These are phyloP conservation scores for Phaeophleospora eucalypticola DNA, from an alignment of 2,329 filamentous ascomycete species.

Conservation along the genomic window DNA sequence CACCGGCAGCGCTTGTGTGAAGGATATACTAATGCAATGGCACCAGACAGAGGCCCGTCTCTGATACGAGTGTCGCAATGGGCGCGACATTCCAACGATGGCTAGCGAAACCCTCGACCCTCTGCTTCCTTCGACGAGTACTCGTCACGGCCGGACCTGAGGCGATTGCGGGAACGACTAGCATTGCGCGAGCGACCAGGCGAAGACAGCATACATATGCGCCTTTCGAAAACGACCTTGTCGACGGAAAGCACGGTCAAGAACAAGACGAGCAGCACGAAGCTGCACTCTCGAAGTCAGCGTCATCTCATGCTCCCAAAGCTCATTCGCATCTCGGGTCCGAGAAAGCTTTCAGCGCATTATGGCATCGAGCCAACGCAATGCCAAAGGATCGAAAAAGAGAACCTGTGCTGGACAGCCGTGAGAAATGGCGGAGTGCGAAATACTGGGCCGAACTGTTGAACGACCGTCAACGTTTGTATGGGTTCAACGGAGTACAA, in stretches of 20 bases:
- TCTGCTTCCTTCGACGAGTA: conserved; percentile 36
- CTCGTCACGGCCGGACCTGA: conserved; percentile 11
- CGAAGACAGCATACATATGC: background rate
- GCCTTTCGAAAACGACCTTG: no score
- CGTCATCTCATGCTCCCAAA: no score
- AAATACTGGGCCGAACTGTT: conserved; percentile 41
- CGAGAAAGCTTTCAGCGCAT: conserved; percentile 9
- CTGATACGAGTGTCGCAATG: conserved; percentile 35
- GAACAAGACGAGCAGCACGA: no score
- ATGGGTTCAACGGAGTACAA: conserved; percentile 40
- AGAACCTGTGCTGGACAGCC: conserved; percentile 32
- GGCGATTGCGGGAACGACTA: background rate
- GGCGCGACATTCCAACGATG: conserved; percentile 41
- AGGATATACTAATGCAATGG: conserved; percentile 30
- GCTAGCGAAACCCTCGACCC: conserved; percentile 43
- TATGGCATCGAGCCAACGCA: conserved; percentile 34
- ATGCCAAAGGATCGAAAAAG: conserved; percentile 6
- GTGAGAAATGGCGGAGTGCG: conserved; percentile 29
- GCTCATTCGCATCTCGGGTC: no score
- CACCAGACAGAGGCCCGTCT: conserved; percentile 29
- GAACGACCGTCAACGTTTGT: conserved; percentile 37
- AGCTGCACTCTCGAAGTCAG: no score
- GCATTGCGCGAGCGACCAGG: background rate
- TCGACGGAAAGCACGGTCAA: background rate
- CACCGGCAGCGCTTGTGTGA: background rate